Base-by-base conservation (phyloP, 768 basidiomycete species). In the Suillus subaureus region DNA sequence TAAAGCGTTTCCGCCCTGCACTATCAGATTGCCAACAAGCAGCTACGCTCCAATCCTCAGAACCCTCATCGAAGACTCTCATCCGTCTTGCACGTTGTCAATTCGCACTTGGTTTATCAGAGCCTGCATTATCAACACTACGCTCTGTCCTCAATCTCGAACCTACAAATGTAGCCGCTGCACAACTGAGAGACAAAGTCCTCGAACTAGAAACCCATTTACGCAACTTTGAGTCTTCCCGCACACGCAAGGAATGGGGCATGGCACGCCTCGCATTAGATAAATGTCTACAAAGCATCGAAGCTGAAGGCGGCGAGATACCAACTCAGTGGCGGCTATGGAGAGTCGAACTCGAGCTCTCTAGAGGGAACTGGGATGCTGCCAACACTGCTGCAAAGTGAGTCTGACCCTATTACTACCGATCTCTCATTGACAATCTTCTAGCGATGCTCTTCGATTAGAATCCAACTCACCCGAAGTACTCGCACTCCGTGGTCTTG, bases 21-120 rank as follows among this genome's bases (percentile, higher is more conserved):
- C 81, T 95, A 21, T 83, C 83, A 43, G 94, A 96, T 72, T 95
- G 93, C 71, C 93, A 93, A 74, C 81, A 81, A 42, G 94, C 93
- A 5, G 82, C 85, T 0, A 76, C 85, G 0, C 79, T 94, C 6
- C 92, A 94, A 77, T 75, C 87, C 9, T 73, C 79, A 9, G 71
- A 79, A 15, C 90, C 91, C 8, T 86, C 89, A 6, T 68, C 87
- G 1, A 96, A 96, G 75, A 94, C 93, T 12, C 84, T 96, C 57
- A 80, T 93, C 42, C 90, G 94, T 4, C 85, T 94, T 6, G 93
- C 91, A 0, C 85, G 90, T 61, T 96, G 94, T 76, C 94, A 96
- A 67, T 81, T 94, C 18, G 92, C 92, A 0, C 82, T 93, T 8
- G 94, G 92, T 3, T 84, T 85, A 2, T 82, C 90, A 0, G 83